A percentile compares a stretch with the other conserved stretches of the same genome.
Evolutionary conservation across 2,329 filamentous ascomycete genomes (phyloP).

Genomic region (Pestalotiopsis sp.): DNA sequence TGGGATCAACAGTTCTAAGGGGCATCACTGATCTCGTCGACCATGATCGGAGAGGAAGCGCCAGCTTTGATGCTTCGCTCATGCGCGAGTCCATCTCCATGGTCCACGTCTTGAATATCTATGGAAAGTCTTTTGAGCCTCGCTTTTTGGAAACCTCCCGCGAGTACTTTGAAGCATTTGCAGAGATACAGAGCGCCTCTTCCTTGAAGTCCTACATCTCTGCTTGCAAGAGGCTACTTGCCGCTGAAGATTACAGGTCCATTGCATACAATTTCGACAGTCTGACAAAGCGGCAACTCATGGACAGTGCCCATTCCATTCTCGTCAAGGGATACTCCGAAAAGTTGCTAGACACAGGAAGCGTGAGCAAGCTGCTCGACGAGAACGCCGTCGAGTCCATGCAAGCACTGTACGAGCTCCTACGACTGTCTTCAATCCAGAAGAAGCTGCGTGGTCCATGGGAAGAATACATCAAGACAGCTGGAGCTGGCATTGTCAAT

Average conservation of each 20-base stretch:
- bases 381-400: conserved; percentile 71
- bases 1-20: conserved; percentile 42
- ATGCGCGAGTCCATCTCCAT: conserved; percentile 78
- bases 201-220: conserved; percentile 77
- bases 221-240: conserved; percentile 69
- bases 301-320: conserved; percentile 72
- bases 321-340: conserved; percentile 71
- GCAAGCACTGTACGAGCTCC: conserved; percentile 75
- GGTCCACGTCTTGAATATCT: conserved; percentile 83
- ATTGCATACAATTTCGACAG: conserved; percentile 81
- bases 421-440: conserved; percentile 73
- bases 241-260: conserved; percentile 74
- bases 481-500: conserved; percentile 78
- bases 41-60: conserved; percentile 65
- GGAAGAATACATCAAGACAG: conserved; percentile 74
- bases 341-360: conserved; percentile 66
- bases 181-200: conserved; percentile 63
- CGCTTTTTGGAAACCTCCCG: conserved; percentile 70
- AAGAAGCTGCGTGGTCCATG: conserved; percentile 73
- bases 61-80: conserved; percentile 63
- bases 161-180: conserved; percentile 71
- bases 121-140: conserved; percentile 79
- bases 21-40: conserved; percentile 80
- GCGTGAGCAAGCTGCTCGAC: conserved; percentile 74
- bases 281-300: conserved; percentile 77